phyloP scores from a whole-genome alignment of 2,329 filamentous ascomycete genomes.

The Calonectria montana region DNA sequence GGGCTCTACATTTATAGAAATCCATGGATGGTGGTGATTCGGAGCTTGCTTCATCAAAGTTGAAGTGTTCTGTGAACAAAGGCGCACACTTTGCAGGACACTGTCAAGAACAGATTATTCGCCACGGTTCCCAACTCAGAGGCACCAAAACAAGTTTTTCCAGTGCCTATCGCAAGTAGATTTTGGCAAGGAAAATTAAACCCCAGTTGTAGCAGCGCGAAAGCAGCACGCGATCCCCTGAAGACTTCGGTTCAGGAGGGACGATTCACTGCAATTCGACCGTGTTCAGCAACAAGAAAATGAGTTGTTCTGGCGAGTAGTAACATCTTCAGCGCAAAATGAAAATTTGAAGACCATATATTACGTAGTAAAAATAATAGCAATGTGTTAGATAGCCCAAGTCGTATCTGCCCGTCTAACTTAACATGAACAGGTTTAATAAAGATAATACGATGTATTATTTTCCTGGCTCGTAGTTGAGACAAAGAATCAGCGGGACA shows the following conservation, averaged over 20 bases:
- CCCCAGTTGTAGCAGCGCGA: background rate
- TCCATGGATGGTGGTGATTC: background rate
- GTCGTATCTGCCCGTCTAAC: background rate
- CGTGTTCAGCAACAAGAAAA: background rate
- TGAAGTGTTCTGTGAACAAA: background rate
- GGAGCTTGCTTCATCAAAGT: background rate
- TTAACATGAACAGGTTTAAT: no score
- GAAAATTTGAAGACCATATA: no score
- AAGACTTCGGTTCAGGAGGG: background rate
- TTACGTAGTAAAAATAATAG: background rate
- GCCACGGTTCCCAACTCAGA: background rate
- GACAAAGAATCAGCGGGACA: no score
- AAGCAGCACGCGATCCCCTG: background rate
- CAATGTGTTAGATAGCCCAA: background rate
- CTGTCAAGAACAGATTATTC: background rate
- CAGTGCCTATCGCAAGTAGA: background rate
- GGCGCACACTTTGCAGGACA: background rate
- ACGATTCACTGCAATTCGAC: background rate
- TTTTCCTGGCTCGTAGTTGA: no score
- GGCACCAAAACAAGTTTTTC: background rate
- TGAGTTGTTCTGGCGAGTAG: no score
- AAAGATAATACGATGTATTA: no score
- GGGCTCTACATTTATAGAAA: background rate
- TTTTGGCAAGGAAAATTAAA: background rate
- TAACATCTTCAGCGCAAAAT: background rate